phyloP scores from a whole-genome alignment of 2,329 filamentous ascomycete species.

The Bipolaris bicolor region DNA sequence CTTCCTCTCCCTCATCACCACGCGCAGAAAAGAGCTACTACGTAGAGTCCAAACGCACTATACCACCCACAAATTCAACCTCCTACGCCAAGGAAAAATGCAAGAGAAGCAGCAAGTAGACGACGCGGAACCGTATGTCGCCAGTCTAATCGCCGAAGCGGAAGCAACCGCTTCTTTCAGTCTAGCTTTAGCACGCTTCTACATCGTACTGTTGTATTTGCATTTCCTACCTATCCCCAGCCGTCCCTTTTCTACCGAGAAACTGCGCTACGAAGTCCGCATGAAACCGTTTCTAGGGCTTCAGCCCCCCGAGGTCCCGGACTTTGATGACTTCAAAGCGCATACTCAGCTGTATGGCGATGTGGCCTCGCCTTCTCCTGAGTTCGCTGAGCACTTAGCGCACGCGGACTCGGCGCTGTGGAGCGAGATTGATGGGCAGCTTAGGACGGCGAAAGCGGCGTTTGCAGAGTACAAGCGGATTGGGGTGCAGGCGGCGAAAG shows the following conservation, averaged over 20 bases:
- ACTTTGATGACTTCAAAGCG: constrained; percentile 65
- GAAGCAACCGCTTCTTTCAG: constrained; percentile 37
- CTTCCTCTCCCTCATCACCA: constrained; percentile 48
- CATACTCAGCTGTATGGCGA: constrained; percentile 41
- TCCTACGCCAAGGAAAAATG: constrained; percentile 3
- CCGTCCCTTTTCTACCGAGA: constrained; percentile 70
- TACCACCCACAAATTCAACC: constrained; percentile 1
- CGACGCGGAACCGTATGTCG: constrained; percentile 23
- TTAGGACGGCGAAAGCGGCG: constrained; percentile 45
- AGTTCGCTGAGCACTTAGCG: constrained; percentile 14
- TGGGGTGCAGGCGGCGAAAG: constrained; percentile 40
- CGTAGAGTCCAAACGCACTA: constrained; percentile 26
- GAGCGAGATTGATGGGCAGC: constrained; percentile 32
- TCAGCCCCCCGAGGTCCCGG: constrained; percentile 69
- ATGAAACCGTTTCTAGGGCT: constrained; percentile 83
- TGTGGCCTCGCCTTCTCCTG: constrained; percentile 7
- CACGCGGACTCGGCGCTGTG: constrained; percentile 25
- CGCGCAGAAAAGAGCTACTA: constrained; percentile 31
- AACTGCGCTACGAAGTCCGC: constrained; percentile 77
- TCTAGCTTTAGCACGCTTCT: constrained; percentile 59
- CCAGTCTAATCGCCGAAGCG: constrained; percentile 35
- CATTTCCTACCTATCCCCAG: constrained; percentile 56
- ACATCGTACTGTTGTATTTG: constrained; percentile 68
- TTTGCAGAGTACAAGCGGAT: constrained; percentile 48
- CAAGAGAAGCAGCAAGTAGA: constrained; percentile 22